Percentiles rank a stretch among this genome's conserved stretches.
Evolutionary conservation across 2,329 filamentous ascomycete genomes (phyloP).

Genomic region (Hyphodiscus sp.): DNA sequence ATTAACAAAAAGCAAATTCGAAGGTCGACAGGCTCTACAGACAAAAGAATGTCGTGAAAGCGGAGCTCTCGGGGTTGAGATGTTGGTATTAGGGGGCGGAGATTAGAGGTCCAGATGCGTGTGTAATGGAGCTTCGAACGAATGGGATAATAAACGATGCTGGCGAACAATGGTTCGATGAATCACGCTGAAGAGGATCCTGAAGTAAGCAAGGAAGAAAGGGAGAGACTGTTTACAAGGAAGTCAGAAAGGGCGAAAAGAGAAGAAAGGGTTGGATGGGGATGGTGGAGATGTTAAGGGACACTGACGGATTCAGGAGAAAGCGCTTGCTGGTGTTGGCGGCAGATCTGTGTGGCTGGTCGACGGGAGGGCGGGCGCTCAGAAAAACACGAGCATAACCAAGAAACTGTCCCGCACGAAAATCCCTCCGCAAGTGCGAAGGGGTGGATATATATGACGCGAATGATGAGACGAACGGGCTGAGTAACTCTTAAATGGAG

Average conservation of each 20-base stretch:
- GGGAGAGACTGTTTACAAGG: constrained; percentile 14
- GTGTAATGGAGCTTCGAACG: constrained; percentile 8
- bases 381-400: not conserved
- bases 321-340: constrained; percentile 4
- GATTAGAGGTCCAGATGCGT: not conserved
- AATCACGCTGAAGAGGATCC: constrained; percentile 8
- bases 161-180: constrained; percentile 8
- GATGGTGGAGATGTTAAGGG: constrained; percentile 4
- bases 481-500: constrained; percentile 1
- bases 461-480: not conserved
- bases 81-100: constrained; percentile 1
- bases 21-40: constrained; percentile 4
- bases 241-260: constrained; percentile 2
- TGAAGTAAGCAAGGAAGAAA: constrained; percentile 17
- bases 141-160: not conserved
- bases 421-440: not conserved
- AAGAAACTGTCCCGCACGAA: constrained; percentile 1
- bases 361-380: not conserved
- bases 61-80: not conserved
- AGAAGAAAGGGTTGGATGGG: constrained; percentile 1
- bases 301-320: not conserved
- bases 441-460: constrained; percentile 4
- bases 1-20: not conserved
- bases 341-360: constrained; percentile 1
- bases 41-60: constrained; percentile 11